phyloP scores from a whole-genome alignment of 2,329 filamentous ascomycete genomes.

The Fonsecaea monophora region DNA sequence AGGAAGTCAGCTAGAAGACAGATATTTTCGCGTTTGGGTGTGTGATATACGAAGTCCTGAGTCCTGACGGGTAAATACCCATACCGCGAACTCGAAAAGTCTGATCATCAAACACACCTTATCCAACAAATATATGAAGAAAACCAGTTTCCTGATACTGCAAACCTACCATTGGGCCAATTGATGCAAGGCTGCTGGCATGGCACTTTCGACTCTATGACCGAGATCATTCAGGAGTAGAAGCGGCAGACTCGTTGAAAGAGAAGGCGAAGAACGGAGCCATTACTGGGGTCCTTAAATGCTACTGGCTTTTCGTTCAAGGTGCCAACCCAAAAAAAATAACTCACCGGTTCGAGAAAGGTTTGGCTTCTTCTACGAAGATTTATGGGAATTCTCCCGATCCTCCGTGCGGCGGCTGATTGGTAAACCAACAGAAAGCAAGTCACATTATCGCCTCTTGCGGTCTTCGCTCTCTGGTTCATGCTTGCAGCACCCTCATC shows the following conservation, averaged over 20 bases:
- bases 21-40: too few relatives aligned
- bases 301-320: background rate
- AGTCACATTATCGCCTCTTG: background rate
- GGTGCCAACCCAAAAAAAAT: background rate
- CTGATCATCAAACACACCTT: conserved; percentile 17
- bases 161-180: conserved; percentile 26
- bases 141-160: conserved; percentile 23
- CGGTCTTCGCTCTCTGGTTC: background rate
- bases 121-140: conserved; percentile 26
- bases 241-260: background rate
- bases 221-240: conserved; percentile 8
- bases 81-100: conserved; percentile 22
- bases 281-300: background rate
- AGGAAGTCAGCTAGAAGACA: too few relatives aligned
- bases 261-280: background rate
- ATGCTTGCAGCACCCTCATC: background rate
- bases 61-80: conserved; percentile 22
- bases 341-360: background rate
- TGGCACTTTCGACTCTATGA: conserved; percentile 27
- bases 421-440: background rate
- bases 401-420: background rate
- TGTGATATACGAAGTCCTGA: conserved; percentile 8
- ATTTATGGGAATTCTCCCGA: background rate
- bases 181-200: conserved; percentile 29
- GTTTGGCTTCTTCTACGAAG: too few relatives aligned